These are phyloP conservation scores for Eucalyptus erythrocorys DNA, from an alignment of 345 rosid genomes.

Conservation along the genomic window DNA sequence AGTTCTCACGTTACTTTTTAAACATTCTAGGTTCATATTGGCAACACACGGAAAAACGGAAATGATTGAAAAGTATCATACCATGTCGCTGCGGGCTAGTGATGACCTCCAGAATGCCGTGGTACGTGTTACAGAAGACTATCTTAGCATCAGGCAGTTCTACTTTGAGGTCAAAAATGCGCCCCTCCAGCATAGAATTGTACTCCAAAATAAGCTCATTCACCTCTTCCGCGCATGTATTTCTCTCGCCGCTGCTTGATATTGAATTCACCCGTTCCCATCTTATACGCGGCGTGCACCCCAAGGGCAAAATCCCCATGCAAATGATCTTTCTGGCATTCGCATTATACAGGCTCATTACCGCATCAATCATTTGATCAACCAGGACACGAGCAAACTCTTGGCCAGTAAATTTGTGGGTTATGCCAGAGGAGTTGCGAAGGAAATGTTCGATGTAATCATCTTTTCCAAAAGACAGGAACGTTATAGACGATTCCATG, in stretches of 20 bases:
- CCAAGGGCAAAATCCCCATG: slow-evolving; percentile 46
- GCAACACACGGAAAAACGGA: neutral
- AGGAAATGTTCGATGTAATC: slow-evolving; percentile 48
- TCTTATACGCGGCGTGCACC: slow-evolving; percentile 37
- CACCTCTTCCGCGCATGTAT: slow-evolving; percentile 29
- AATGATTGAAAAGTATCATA: neutral
- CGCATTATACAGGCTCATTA: slow-evolving; percentile 30
- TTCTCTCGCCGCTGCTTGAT: neutral
- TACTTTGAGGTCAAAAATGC: slow-evolving; percentile 15
- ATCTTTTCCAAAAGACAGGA: slow-evolving; percentile 64
- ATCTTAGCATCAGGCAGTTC: slow-evolving; percentile 29
- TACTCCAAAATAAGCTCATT: slow-evolving; percentile 37
- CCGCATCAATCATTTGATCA: slow-evolving; percentile 33
- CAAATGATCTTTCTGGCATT: slow-evolving; percentile 33
- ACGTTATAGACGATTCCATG: slow-evolving; percentile 34
- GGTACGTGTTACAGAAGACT: slow-evolving; percentile 39
- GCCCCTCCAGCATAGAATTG: slow-evolving; percentile 26
- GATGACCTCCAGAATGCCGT: slow-evolving; percentile 39
- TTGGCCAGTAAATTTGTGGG: slow-evolving; percentile 24
- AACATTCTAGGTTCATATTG: neutral
- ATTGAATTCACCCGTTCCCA: slow-evolving; percentile 26
- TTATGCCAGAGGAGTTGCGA: slow-evolving; percentile 22
- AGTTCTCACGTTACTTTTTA: neutral
- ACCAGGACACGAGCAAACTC: slow-evolving; percentile 36
- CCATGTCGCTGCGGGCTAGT: slow-evolving; percentile 6